These are phyloP conservation scores for Brassica napus DNA, from an alignment of 345 rosid species.

Conservation along the genomic window DNA sequence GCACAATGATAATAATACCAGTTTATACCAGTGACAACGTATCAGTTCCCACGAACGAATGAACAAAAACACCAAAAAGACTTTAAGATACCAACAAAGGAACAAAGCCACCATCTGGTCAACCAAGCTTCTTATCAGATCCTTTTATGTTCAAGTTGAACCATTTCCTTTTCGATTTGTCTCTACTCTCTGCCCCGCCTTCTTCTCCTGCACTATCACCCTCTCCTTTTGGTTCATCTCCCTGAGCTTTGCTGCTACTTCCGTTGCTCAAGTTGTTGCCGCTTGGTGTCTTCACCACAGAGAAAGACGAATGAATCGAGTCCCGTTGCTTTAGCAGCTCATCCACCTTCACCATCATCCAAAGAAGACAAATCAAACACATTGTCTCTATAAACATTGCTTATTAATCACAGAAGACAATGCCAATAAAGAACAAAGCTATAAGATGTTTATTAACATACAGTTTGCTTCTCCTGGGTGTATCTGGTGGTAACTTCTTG, in stretches of 20 bases:
- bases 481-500: conserved; percentile 96
- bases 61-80: conserved; percentile 3
- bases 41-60: conserved; percentile 9
- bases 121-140: conserved; percentile 73
- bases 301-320: conserved; percentile 69
- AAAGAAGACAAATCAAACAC: conserved; percentile 7
- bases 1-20: not conserved
- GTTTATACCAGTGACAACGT: not conserved
- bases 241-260: conserved; percentile 61
- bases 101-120: conserved; percentile 10
- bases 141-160: conserved; percentile 87
- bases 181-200: conserved; percentile 74
- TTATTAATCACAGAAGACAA: not conserved
- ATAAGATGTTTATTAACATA: conserved; percentile 40
- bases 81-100: not conserved
- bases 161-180: conserved; percentile 94
- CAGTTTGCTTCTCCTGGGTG: conserved; percentile 88
- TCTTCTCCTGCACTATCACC: conserved; percentile 72
- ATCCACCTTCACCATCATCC: conserved; percentile 62
- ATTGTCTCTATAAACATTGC: not conserved
- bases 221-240: conserved; percentile 60
- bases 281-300: conserved; percentile 48
- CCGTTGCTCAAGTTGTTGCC: conserved; percentile 57
- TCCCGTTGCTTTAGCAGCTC: conserved; percentile 91
- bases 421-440: not conserved